Conservation (phyloP, 208 protist species). For the Trypanosoma theileri region DNA sequence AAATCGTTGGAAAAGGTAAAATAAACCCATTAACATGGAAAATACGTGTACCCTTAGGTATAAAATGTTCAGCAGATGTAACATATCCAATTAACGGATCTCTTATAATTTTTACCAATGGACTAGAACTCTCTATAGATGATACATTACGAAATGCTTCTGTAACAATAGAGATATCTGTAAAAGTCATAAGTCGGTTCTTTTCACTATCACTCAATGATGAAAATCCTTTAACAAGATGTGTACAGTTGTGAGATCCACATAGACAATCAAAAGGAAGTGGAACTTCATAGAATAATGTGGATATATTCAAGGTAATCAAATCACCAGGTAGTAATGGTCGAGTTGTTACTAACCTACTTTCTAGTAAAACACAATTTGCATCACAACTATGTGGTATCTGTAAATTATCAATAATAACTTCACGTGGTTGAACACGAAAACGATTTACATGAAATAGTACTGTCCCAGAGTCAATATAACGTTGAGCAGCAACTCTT, state of each 20-base stretch:
- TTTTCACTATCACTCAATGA: conserved; percentile 36
- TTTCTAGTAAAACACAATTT: conserved; percentile 67
- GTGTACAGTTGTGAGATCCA: conserved; percentile 37
- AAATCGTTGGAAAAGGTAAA: conserved; percentile 78
- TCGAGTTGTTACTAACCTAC: conserved; percentile 47
- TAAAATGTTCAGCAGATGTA: conserved; percentile 54
- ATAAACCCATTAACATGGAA: conserved; percentile 76
- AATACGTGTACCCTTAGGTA: conserved; percentile 53
- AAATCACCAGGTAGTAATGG: conserved; percentile 56
- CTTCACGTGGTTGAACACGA: conserved; percentile 7
- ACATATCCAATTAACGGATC: conserved; percentile 54
- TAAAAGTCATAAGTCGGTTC: conserved; percentile 43
- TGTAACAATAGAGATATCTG: conserved; percentile 36
- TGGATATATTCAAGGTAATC: conserved; percentile 71
- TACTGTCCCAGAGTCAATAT: conserved; percentile 60
- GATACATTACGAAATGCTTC: conserved; percentile 45
- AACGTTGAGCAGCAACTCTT: conserved; percentile 47
- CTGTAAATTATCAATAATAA: conserved; percentile 51
- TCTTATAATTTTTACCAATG: conserved; percentile 37
- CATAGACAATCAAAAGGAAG: conserved; percentile 52
- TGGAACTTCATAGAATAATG: conserved; percentile 46
- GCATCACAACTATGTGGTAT: conserved; percentile 78
- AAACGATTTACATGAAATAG: conserved; percentile 40
- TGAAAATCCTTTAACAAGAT: conserved; percentile 49
- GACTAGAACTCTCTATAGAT: conserved; percentile 41